Conservation (phyloP, 345 rosid genomes). For the Brassica cretica region DNA sequence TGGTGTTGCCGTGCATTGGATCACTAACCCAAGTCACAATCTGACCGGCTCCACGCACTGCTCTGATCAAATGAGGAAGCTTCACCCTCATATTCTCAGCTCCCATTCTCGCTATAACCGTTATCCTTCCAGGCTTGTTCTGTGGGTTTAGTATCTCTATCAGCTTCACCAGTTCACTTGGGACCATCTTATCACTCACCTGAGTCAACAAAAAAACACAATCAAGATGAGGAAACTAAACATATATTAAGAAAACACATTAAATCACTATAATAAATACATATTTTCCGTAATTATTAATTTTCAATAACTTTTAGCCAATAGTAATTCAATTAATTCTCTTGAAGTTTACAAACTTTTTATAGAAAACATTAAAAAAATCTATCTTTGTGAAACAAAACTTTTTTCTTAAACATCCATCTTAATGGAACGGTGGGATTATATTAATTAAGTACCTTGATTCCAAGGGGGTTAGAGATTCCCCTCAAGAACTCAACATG, state of each 20-base stretch:
- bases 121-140: slow-evolving; percentile 61
- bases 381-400: too few species aligned
- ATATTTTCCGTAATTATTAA: too few species aligned
- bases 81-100: slow-evolving; percentile 68
- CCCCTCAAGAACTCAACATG: slow-evolving; percentile 71
- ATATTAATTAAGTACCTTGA: slow-evolving; percentile 42
- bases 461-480: slow-evolving; percentile 65
- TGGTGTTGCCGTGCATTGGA: slow-evolving; percentile 74
- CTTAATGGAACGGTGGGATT: not conserved
- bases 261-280: too few species aligned
- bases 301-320: too few species aligned
- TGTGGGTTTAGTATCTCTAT: slow-evolving; percentile 62
- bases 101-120: slow-evolving; percentile 63
- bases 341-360: too few species aligned
- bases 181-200: slow-evolving; percentile 73
- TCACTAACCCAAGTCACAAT: slow-evolving; percentile 75
- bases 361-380: too few species aligned
- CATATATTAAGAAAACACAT: not conserved
- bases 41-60: slow-evolving; percentile 61
- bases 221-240: not conserved
- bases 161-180: slow-evolving; percentile 53
- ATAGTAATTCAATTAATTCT: too few species aligned
- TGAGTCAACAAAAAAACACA: slow-evolving; percentile 6
- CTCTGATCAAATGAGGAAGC: slow-evolving; percentile 61
- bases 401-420: too few species aligned